phyloP scores from a whole-genome alignment of 768 basidiomycete species.

The Neoboletus brunneissimus region DNA sequence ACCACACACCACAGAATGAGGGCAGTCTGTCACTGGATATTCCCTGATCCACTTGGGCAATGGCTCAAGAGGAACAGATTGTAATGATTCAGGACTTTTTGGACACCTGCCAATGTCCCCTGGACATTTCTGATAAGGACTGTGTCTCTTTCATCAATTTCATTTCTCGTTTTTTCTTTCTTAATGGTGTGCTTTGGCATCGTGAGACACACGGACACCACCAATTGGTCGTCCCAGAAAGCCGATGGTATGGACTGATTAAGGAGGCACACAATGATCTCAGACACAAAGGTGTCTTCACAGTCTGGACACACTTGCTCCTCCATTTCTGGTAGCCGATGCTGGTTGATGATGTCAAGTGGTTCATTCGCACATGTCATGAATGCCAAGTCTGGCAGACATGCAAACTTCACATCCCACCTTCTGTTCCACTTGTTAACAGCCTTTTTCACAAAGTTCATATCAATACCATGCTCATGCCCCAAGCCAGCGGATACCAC shows the following conservation, averaged over 20 bases:
- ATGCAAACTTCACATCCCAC: not conserved
- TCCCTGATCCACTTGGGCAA: no score
- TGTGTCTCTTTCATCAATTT: no score
- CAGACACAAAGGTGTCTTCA: slow-evolving; percentile 1
- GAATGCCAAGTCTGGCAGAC: not conserved
- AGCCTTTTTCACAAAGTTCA: no score
- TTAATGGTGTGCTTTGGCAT: not conserved
- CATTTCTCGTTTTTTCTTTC: no score
- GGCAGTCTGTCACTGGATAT: no score
- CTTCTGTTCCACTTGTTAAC: no score
- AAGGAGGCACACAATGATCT: not conserved
- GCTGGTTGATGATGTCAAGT: not conserved
- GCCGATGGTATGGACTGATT: not conserved
- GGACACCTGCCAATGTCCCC: no score
- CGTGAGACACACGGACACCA: fast-evolving
- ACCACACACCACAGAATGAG: no score
- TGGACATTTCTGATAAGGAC: no score
- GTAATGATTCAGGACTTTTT: no score
- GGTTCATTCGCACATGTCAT: not conserved
- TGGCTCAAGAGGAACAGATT: no score
- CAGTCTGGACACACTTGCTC: not conserved
- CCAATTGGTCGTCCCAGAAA: not conserved
- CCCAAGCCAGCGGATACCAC: fast-evolving
- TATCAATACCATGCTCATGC: no score
- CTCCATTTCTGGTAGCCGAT: not conserved